Evolutionary conservation across 345 rosid species (phyloP).

Genomic region (Salix viminalis): DNA sequence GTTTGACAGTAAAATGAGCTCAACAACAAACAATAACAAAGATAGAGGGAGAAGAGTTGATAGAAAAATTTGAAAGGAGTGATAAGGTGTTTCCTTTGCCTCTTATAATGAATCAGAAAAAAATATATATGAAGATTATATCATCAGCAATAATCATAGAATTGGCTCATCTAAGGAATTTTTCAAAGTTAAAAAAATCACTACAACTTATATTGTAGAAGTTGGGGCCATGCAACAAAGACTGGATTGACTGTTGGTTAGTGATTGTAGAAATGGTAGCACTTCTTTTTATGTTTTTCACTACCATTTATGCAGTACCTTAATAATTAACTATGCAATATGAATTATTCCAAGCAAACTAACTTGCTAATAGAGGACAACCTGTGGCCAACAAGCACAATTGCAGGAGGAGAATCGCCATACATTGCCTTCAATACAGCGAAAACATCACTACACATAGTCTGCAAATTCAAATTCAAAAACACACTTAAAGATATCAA

Average conservation of each 20-base stretch:
- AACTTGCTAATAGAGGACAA: constrained; percentile 15
- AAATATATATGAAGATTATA: not conserved
- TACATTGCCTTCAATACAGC: constrained; percentile 75
- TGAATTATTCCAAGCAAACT: not conserved
- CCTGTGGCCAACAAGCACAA: constrained; percentile 97
- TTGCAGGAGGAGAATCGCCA: constrained; percentile 87
- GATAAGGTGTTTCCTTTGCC: not conserved
- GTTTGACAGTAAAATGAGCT: constrained; percentile 14
- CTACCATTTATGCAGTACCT: not conserved
- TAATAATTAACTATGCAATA: not conserved
- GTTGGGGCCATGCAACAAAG: not conserved
- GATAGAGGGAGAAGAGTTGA: not conserved
- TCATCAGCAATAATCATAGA: not conserved
- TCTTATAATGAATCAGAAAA: not conserved
- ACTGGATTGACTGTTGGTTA: not conserved
- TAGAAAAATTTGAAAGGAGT: not conserved
- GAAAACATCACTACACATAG: constrained; percentile 82
- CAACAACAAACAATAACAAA: not conserved
- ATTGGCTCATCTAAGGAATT: not conserved
- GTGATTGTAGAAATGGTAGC: not conserved
- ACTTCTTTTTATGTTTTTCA: no score
- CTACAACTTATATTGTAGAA: not conserved
- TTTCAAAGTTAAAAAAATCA: not conserved
- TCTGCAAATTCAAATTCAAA: constrained; percentile 47
- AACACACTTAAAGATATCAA: not conserved